These are phyloP conservation scores for Ochetophila trinervis DNA, from an alignment of 306 rosid genomes.

Conservation along the genomic window DNA sequence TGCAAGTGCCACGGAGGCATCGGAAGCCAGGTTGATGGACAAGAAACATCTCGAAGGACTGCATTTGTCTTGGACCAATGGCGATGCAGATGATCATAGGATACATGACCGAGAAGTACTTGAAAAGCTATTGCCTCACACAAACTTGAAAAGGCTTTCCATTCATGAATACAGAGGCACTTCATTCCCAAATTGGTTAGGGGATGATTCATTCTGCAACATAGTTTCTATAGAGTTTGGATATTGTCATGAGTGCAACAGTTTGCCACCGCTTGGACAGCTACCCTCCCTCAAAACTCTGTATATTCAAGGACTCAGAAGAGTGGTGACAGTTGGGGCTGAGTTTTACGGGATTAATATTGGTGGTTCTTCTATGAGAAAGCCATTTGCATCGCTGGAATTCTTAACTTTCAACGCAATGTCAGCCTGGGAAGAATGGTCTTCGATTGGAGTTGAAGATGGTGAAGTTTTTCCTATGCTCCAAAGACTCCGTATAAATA, in stretches of 20 bases:
- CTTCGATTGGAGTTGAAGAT: background rate
- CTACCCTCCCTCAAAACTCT: slow-evolving; percentile 3
- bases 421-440: background rate
- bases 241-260: background rate
- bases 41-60: slow-evolving; percentile 9
- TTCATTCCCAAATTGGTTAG: slow-evolving; percentile 18
- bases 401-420: background rate
- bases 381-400: background rate
- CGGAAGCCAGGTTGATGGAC: background rate
- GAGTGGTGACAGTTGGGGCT: slow-evolving; percentile 3
- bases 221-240: background rate
- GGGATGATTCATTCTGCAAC: background rate
- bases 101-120: background rate
- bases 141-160: slow-evolving; percentile 2
- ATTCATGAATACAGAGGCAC: slow-evolving; percentile 12
- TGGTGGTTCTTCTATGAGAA: no score
- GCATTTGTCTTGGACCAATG: slow-evolving; percentile 3
- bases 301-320: background rate
- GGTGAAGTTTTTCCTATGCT: slow-evolving; percentile 4
- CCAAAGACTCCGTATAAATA: background rate
- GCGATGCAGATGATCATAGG: background rate
- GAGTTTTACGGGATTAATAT: background rate
- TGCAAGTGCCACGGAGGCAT: background rate
- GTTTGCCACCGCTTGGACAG: slow-evolving; percentile 20
- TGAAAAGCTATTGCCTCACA: slow-evolving; percentile 18